Conservation (phyloP, 768 basidiomycete species). For the Mycena floridula region DNA sequence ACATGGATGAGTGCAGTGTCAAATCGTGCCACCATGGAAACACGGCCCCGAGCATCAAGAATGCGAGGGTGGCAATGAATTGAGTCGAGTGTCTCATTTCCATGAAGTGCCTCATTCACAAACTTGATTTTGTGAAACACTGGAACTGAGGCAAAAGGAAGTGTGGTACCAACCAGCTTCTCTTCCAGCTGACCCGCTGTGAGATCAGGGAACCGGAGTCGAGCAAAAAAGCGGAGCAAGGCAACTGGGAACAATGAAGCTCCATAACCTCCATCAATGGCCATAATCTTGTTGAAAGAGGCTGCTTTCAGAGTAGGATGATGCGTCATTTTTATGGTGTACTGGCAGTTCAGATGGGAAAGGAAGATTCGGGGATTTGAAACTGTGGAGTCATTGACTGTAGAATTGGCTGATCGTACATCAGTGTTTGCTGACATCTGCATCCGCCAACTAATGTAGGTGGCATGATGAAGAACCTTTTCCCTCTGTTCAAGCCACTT, state of each 20-base stretch:
- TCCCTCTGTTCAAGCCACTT: slow-evolving; percentile 27
- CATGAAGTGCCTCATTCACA: slow-evolving; percentile 3
- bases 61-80: slow-evolving; percentile 22
- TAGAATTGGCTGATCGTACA: not conserved
- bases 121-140: slow-evolving; percentile 28
- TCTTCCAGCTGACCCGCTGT: slow-evolving; percentile 9
- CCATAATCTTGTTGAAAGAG: slow-evolving; percentile 7
- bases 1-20: slow-evolving; percentile 26
- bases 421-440: not conserved
- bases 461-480: slow-evolving; percentile 18
- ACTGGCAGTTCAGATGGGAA: slow-evolving; percentile 1
- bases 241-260: slow-evolving; percentile 18
- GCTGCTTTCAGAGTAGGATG: slow-evolving; percentile 17
- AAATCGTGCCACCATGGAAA: slow-evolving; percentile 17
- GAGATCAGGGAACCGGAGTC: slow-evolving; percentile 10
- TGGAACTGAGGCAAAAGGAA: slow-evolving; percentile 18
- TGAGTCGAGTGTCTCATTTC: slow-evolving; percentile 14
- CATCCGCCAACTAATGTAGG: slow-evolving; percentile 18
- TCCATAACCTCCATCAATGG: slow-evolving; percentile 23
- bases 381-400: not conserved
- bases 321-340: slow-evolving; percentile 15
- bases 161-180: slow-evolving; percentile 1
- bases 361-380: not conserved
- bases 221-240: slow-evolving; percentile 18
- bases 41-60: slow-evolving; percentile 8